Evolutionary conservation across 2,329 filamentous ascomycete species (phyloP).

Genomic region (Mariannaea sp.): DNA sequence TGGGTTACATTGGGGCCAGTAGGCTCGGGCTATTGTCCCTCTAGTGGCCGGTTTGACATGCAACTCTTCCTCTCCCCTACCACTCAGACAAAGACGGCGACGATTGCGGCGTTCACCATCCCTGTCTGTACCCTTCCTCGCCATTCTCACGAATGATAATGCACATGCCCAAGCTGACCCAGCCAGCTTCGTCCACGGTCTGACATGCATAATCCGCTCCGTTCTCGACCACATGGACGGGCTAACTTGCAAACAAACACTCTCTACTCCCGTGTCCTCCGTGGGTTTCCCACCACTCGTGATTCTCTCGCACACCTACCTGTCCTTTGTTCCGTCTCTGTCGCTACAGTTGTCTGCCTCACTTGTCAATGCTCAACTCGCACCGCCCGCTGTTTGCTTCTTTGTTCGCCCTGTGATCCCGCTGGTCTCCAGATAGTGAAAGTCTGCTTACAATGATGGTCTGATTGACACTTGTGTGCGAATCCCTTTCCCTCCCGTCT

Average conservation of each 20-base stretch:
- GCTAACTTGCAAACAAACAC: neutral
- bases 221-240: slow-evolving; percentile 14
- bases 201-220: slow-evolving; percentile 22
- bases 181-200: slow-evolving; percentile 12
- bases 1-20: no score
- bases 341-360: neutral
- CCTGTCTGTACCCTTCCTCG: neutral
- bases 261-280: neutral
- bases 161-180: neutral
- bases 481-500: neutral
- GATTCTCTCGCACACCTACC: no score
- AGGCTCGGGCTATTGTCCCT: neutral
- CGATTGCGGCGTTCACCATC: neutral
- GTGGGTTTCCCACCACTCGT: neutral
- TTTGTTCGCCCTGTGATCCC: neutral
- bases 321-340: neutral
- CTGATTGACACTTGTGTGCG: neutral
- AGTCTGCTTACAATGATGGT: slow-evolving; percentile 3
- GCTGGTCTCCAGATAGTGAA: neutral
- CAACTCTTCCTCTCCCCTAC: neutral
- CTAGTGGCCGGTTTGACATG: neutral
- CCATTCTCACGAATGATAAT: neutral
- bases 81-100: neutral
- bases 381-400: neutral
- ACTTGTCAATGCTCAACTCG: neutral